These are phyloP conservation scores for Erythrophleum fordii DNA, from an alignment of 306 rosid species.

Conservation along the genomic window DNA sequence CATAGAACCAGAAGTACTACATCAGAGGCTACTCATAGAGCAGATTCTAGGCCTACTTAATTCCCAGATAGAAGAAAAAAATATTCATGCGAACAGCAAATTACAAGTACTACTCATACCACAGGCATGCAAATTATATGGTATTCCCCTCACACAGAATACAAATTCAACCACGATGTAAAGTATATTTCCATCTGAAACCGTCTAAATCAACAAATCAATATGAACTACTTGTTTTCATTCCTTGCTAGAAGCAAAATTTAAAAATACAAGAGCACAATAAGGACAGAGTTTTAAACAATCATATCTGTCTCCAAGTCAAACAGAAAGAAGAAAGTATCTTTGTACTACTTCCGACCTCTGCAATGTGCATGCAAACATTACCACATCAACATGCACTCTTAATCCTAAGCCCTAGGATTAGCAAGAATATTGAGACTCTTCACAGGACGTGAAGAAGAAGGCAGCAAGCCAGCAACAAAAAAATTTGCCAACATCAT, in stretches of 20 bases:
- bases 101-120: background rate
- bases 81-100: background rate
- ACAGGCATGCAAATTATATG: background rate
- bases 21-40: slow-evolving; percentile 16
- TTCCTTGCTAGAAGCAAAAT: background rate
- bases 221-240: background rate
- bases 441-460: background rate
- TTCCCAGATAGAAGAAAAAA: background rate
- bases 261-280: background rate
- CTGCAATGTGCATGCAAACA: background rate
- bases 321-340: background rate
- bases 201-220: background rate
- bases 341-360: background rate
- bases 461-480: background rate
- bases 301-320: background rate
- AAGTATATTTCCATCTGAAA: background rate
- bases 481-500: background rate
- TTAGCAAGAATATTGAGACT: background rate
- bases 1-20: background rate
- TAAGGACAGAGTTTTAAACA: background rate
- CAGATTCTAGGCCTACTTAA: background rate
- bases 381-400: background rate
- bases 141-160: background rate
- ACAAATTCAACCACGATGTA: background rate
- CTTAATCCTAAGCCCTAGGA: background rate